phyloP scores from a whole-genome alignment of 441 rosid species.

The Brassica balearica region DNA sequence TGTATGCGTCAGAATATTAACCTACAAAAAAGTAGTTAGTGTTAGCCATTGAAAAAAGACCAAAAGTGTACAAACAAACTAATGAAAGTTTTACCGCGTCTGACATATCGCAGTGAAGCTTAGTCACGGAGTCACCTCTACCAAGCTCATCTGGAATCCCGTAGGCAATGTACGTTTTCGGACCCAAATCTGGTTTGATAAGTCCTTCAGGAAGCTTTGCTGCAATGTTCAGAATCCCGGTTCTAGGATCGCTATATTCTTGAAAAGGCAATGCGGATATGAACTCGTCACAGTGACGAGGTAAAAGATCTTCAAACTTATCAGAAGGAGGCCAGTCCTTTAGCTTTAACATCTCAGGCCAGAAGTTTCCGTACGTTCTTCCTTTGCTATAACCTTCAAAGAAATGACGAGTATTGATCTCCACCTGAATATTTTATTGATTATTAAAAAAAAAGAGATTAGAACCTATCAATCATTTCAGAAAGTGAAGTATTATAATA shows the following conservation, averaged over 20 bases:
- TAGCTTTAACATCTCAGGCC: constrained; percentile 94
- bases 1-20: constrained; percentile 78
- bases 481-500: neutral
- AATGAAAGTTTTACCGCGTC: constrained; percentile 66
- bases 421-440: constrained; percentile 54
- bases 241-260: constrained; percentile 73
- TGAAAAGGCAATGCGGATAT: constrained; percentile 78
- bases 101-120: constrained; percentile 89
- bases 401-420: constrained; percentile 64
- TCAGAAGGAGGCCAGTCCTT: constrained; percentile 97
- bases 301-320: constrained; percentile 79
- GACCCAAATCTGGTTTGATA: constrained; percentile 87
- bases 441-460: neutral
- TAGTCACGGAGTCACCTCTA: constrained; percentile 92
- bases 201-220: constrained; percentile 65
- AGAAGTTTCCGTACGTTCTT: constrained; percentile 66
- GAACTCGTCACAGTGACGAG: constrained; percentile 89
- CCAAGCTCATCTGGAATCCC: constrained; percentile 76
- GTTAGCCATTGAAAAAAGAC: neutral
- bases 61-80: neutral
- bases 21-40: constrained; percentile 45
- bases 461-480: neutral
- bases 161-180: constrained; percentile 88
- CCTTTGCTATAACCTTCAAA: constrained; percentile 80
- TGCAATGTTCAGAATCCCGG: constrained; percentile 80